Base-by-base conservation (phyloP, 1,284 basidiomycete genomes). In the Mycosarcoma maydis region DNA sequence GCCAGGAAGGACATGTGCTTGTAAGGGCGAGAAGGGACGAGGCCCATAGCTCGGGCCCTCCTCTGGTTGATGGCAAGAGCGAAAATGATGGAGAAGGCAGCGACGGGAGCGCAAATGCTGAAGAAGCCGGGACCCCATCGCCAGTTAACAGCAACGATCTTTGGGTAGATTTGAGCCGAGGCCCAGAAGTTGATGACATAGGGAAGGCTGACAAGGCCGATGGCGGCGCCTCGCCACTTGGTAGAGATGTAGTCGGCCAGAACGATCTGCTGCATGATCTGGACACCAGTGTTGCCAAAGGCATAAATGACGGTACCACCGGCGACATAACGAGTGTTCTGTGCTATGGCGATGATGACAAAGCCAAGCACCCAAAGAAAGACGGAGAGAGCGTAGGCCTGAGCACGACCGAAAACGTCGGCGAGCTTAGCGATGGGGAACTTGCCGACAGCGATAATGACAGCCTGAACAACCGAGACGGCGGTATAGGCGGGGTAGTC, bases 201-300 rank as follows among this genome's bases (percentile, higher is more conserved):
- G 3, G 80, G 80, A 13, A 75, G 37, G 30, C 71, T 69, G 39
- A 81, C 58, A 23, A 80, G 51, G 16, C 79, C 77, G 53, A 77
- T 76, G 29, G 73, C 73, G 13, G 68, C 44, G 4, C 78, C 76
- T 20, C 80, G 66, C 70, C 68, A 76, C 33, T 76, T 72, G 8
- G 78, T 70, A 7, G 77, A 71, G 53, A 77, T 64, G 52, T 66
- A 74, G 57, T 81, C 80, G 29, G 80, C 80, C 23, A 81, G 47
- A 11, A 80, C 66, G 49, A 80, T 77, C 62, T 80, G 78, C 45
- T 78, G 75, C 59, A 80, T 75, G 64, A 81, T 80, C 53, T 80
- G 76, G 2, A 73, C 38, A 24, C 79, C 79, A 3, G 77, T 73
- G 52, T 79, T 79, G 16, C 80, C 80, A 41, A 80, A 60, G 20